phyloP scores from a whole-genome alignment of 192 early-diverging fungal genomes.

The Podila verticillata region DNA sequence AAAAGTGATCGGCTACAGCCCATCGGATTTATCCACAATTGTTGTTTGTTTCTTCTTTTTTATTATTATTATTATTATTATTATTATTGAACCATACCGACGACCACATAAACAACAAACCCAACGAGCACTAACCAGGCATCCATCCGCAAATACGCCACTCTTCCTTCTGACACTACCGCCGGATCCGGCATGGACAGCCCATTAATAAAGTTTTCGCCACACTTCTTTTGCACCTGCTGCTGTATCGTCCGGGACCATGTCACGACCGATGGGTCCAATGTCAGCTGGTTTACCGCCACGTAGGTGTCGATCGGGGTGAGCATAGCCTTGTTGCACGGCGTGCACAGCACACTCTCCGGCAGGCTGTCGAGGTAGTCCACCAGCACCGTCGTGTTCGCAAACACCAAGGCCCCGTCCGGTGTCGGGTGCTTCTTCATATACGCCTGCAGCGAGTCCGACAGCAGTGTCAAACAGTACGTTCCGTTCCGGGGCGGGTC shows the following conservation, averaged over 20 bases:
- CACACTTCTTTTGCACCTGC: slow-evolving; percentile 12
- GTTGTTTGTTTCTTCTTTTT: too few species aligned
- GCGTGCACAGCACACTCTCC: slow-evolving; percentile 6
- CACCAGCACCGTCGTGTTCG: slow-evolving; percentile 10
- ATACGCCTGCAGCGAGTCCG: slow-evolving; percentile 10
- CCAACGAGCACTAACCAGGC: neutral
- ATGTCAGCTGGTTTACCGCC: slow-evolving; percentile 3
- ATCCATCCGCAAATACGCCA: neutral
- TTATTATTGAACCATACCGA: too few species aligned
- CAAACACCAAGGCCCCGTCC: slow-evolving; percentile 1
- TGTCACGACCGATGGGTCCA: slow-evolving; percentile 8
- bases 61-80: too few species aligned
- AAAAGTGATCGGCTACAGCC: too few species aligned
- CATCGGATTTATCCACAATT: too few species aligned
- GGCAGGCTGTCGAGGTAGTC: slow-evolving; percentile 15
- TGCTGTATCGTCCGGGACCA: slow-evolving; percentile 1
- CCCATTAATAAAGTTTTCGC: slow-evolving; percentile 14
- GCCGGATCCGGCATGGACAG: neutral
- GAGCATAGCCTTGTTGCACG: slow-evolving; percentile 35
- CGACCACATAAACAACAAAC: neutral
- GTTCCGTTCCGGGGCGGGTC: slow-evolving; percentile 31
- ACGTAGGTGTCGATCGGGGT: slow-evolving; percentile 19
- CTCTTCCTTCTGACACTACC: neutral
- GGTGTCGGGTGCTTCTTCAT: slow-evolving; percentile 5
- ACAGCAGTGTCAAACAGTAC: slow-evolving; percentile 26